phyloP scores from a whole-genome alignment of 2,329 filamentous ascomycete species.

The Trichophyton rubrum region DNA sequence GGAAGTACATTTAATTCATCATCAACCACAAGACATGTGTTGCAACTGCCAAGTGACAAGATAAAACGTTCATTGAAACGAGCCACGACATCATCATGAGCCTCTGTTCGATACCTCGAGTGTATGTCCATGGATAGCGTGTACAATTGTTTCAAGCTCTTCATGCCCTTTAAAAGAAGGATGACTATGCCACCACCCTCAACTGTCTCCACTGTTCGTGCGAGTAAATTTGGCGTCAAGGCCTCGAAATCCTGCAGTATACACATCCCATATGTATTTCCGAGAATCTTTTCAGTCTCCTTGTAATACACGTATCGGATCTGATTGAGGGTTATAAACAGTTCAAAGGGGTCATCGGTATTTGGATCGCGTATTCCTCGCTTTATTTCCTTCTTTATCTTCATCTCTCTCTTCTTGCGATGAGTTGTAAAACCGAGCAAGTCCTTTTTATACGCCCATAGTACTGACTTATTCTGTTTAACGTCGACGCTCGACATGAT shows the following conservation, averaged over 20 bases:
- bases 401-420: constrained; percentile 93
- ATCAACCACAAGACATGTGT: constrained; percentile 88
- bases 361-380: constrained; percentile 86
- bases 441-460: constrained; percentile 99
- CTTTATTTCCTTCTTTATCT: constrained; percentile 98
- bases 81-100: constrained; percentile 85
- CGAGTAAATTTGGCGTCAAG: constrained; percentile 90
- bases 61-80: constrained; percentile 98
- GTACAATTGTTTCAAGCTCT: constrained; percentile 90
- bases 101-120: constrained; percentile 89
- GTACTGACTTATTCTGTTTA: constrained; percentile 87
- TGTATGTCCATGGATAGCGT: constrained; percentile 97
- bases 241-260: constrained; percentile 97
- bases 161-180: constrained; percentile 89
- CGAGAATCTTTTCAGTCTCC: constrained; percentile 96
- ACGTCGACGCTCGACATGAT: constrained; percentile 84
- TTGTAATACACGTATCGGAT: constrained; percentile 99
- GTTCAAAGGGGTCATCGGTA: constrained; percentile 86
- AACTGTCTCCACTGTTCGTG: constrained; percentile 90
- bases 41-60: constrained; percentile 85
- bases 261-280: constrained; percentile 97
- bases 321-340: constrained; percentile 91
- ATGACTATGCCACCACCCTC: constrained; percentile 90
- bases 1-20: constrained; percentile 96
- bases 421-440: constrained; percentile 89